phyloP scores from a whole-genome alignment of 176 grass and related monocot genomes.

The Rhynchospora breviuscula region DNA sequence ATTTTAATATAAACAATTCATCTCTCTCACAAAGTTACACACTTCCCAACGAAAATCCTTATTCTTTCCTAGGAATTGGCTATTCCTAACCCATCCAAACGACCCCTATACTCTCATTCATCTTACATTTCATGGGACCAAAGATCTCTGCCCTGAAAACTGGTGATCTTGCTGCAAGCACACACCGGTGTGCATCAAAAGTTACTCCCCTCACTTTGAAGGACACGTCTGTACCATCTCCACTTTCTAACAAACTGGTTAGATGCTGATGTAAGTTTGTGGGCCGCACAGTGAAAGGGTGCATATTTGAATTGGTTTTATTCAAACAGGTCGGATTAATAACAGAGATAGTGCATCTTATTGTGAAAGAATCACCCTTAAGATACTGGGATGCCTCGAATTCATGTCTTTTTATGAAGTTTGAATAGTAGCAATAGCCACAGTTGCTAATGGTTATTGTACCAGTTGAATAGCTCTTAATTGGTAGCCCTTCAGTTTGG shows the following conservation, averaged over 20 bases:
- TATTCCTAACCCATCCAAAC: too few relatives aligned
- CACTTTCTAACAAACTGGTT: not conserved
- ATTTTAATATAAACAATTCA: too few relatives aligned
- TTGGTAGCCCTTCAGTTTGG: not conserved
- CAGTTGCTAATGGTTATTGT: not conserved
- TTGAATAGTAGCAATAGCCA: not conserved
- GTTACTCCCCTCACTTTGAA: not conserved
- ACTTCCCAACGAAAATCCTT: too few relatives aligned
- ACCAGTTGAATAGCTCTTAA: not conserved
- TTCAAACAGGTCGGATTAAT: not conserved
- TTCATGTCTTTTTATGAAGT: not conserved
- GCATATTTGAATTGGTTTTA: not conserved
- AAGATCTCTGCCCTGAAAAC: not conserved
- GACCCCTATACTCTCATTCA: too few relatives aligned
- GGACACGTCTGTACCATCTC: not conserved
- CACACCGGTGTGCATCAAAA: not conserved
- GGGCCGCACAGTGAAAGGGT: not conserved
- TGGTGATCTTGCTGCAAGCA: not conserved
- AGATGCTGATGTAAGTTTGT: too few relatives aligned
- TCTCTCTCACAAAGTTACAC: too few relatives aligned
- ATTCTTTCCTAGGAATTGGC: too few relatives aligned
- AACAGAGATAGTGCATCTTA: not conserved
- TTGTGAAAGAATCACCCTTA: not conserved
- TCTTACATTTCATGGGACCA: not conserved
- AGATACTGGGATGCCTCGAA: not conserved